Evolutionary conservation across 73 alveolate genomes (phyloP), one percentile per base, ranked within the genome.

Genomic region (Paramecium sonneborni): DNA sequence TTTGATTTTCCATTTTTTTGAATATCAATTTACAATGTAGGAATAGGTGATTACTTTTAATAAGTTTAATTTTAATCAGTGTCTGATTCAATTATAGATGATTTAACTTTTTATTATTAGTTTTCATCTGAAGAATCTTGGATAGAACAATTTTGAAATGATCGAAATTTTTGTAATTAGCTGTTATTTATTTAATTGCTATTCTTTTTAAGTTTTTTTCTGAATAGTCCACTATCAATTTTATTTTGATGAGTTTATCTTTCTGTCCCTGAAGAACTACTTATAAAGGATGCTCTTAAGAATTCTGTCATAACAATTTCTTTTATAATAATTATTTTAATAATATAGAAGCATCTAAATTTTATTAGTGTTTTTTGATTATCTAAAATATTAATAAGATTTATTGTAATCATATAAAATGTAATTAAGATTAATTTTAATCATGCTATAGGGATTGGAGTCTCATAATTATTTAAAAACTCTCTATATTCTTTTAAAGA

Each of bases 251-350:
- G 44, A 12, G 84, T 26, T 26, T 62, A 26, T 26, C 84, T 26
- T 30, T 62, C 84, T 23, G 84, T 62, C n/a, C 84, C 84, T 11
- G 84, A 62, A 23, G 84, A 62, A 32, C 84, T 62, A 62, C 84
- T 62, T 11, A 62, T 62, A 32, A 62, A 62, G 21, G 84, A 62
- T 62, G 84, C 84, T 62, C 44, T 26, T 9, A 62, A 32, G 20
- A 30, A 62, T 30, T 62, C 84, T 1, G 84, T 62, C 84, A 62
- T 62, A 62, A 15, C 32, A 52, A 18, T n/a, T 52, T 9, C 38
- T 62, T 62, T 62, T 57, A 57, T 55, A 9, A 62, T 26, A 23
- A 30, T 30, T 14, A 26, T 26, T 23, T 12, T 30, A 26, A 62
- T 62, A 12, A 26, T 26, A 30, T 26, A 21, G 20, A 26, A 62